Evolutionary conservation across 129 eudicot genomes (phyloP), one percentile per base, ranked within the genome.

Genomic region (Apium graveolens): DNA sequence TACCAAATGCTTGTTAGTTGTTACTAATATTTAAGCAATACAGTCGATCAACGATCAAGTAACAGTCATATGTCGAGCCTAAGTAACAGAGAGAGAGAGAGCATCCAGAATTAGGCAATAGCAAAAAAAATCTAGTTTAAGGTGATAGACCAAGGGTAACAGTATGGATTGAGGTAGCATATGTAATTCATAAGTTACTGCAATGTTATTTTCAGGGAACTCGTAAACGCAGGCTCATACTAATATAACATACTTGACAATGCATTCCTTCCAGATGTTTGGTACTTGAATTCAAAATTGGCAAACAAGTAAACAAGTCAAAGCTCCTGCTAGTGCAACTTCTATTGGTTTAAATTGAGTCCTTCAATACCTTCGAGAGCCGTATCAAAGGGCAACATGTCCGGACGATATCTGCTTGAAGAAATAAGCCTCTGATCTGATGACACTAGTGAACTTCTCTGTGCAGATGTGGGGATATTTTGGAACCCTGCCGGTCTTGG

Each of bases 361-460:
- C 90, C 87, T 84, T 89, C 93, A 21, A 91, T 91, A 14, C 95
- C 95, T 80, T 88, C 88, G 31, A 94, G 85, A 83, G 98, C 86
- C 26, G 90, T 85, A 69, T 89, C 97, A 46, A 91, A 86, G 84
- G 80, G 86, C 83, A 83, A 80, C 29, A 82, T 76, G 84, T 86
- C 83, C 5, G 89, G 78, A 55, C 78, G 35, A 72, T 80, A 78
- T 89, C 89, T 84, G 65, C 80, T 79, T 35, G 92, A 89, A 70
- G 91, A 79, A 21, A 79, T 34, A 29, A 86, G 86, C 63, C 83
- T 86, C 49, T 90, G 86, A 66, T 92, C 93, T 2, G 92, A 83
- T 75, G 93, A 85, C 68, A 90, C 85, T 17, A 85, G 93, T 48
- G 96, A 86, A 83, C 87, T 86, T 82, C 90, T 86, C 32, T 88